Evolutionary conservation across 345 rosid species (phyloP).

Genomic region (Moricandia moricandioides): DNA sequence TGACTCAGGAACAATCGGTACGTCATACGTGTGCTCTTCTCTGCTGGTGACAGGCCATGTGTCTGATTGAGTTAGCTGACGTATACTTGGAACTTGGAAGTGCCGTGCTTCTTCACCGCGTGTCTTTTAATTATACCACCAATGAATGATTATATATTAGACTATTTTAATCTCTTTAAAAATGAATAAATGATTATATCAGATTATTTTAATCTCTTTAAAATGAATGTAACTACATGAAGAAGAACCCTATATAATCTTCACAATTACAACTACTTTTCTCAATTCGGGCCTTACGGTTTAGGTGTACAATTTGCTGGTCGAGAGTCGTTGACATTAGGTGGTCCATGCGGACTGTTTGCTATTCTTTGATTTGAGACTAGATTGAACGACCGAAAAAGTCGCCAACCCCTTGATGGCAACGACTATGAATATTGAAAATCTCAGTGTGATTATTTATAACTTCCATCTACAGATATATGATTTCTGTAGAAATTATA

Average conservation of each 20-base stretch:
- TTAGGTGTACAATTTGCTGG: not conserved
- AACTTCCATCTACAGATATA: not conserved
- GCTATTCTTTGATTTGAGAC: not conserved
- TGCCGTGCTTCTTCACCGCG: conserved; percentile 24
- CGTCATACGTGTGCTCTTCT: conserved; percentile 37
- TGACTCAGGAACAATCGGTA: conserved; percentile 21
- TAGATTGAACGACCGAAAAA: not conserved
- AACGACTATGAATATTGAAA: not conserved
- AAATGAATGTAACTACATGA: not conserved
- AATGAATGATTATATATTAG: too few relatives aligned
- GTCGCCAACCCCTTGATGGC: not conserved
- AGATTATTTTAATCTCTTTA: not conserved
- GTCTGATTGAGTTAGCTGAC: conserved; percentile 3
- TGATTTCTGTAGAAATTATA: too few relatives aligned
- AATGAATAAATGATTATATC: too few relatives aligned
- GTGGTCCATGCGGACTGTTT: conserved; percentile 9
- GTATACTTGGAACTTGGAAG: conserved; percentile 14
- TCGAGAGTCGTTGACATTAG: conserved; percentile 7
- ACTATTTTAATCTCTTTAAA: too few relatives aligned
- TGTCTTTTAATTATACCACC: conserved; percentile 13
- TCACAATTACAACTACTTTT: not conserved
- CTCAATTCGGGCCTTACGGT: not conserved
- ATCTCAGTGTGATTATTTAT: not conserved
- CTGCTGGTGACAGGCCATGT: conserved; percentile 19
- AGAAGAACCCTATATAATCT: not conserved